Base-by-base conservation (phyloP, 2,329 filamentous ascomycete species). In the Penicillium italicum region DNA sequence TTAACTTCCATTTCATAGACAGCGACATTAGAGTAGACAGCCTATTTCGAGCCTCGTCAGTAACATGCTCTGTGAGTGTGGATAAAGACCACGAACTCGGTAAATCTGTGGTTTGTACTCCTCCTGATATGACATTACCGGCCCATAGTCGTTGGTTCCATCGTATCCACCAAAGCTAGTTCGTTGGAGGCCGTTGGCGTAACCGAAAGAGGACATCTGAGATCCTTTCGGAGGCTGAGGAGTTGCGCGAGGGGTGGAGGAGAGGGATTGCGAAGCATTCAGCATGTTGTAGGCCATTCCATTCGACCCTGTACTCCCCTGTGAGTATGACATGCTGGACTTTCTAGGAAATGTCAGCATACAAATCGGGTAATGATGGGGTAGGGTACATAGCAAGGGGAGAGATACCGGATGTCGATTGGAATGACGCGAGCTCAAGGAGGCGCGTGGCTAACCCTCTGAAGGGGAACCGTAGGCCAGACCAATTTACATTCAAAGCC, bases 1-100 rank as follows among this genome's bases (percentile, higher is more conserved):
- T 96, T 95, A 58, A 97, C 89, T 73, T 97, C 92, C 91, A 97
- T 97, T 76, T 99, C 94, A 78, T 97, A 99, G 16, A 99, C 94
- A 58, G 93, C 88, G 43, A 97, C 91, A 63, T 92, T 91, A 8
- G 93, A 97, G 74, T 97, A 97, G 38, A 95, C 89, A 58, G 93
- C 93, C 85, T 85, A 55, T 59, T 50, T 50, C 11, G 24, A 54
- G 11, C 5, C 20, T 34, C 34, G 52, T 68, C 46, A 68, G 62
- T 50, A 37, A 31, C 16, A 50, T 45, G 14, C 20, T 38, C 14
- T 36, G 38, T 16, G 22, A 42, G 20, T 36, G 38, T 43, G 22
- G 36, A 53, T 36, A 47, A 51, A 57, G 37, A 47, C 22, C n/a
- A 67, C 68, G 40, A 62, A 79, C 77, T 48, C 75, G 77, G 60